Conservation (phyloP, 352 stramenopile genomes). For the Phytophthora cryptogea region DNA sequence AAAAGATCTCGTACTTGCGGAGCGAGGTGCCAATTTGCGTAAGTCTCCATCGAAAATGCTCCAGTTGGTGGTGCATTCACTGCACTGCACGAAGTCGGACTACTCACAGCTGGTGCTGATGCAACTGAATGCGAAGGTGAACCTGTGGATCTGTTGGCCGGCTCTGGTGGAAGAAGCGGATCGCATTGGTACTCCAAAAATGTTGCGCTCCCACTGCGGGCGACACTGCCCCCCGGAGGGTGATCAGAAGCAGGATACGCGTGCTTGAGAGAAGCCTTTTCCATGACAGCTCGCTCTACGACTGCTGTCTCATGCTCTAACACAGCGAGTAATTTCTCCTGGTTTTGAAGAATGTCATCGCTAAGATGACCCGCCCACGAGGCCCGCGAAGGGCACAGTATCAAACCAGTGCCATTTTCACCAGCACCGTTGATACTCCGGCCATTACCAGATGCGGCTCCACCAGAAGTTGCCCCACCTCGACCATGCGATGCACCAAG, state of each 20-base stretch:
- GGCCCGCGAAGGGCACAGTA: constrained; percentile 21
- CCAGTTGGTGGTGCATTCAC: constrained; percentile 1
- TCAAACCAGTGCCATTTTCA: constrained; percentile 17
- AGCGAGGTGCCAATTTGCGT: constrained; percentile 54
- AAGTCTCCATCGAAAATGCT: constrained; percentile 32
- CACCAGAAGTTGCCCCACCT: not conserved
- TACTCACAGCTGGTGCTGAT: constrained; percentile 2
- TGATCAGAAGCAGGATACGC: constrained; percentile 50
- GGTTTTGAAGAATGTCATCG: constrained; percentile 84
- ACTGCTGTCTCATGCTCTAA: constrained; percentile 81
- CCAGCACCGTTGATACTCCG: constrained; percentile 3
- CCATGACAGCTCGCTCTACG: constrained; percentile 77
- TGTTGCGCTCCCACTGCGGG: constrained; percentile 24
- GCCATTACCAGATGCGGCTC: not conserved
- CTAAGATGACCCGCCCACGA: constrained; percentile 68
- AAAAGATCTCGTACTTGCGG: constrained; percentile 71
- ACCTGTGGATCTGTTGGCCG: constrained; percentile 2
- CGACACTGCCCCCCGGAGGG: constrained; percentile 9
- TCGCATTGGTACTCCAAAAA: constrained; percentile 74
- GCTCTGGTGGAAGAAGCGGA: constrained; percentile 51
- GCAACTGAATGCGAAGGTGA: constrained; percentile 19
- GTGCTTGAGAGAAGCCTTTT: constrained; percentile 77
- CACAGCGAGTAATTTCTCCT: constrained; percentile 78
- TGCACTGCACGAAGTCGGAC: not conserved
- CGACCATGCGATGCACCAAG: constrained; percentile 28